Percentiles rank a stretch among this genome's conserved stretches.
Conservation (phyloP, 148 eudicot species). For the Amaranthus cruentus region DNA sequence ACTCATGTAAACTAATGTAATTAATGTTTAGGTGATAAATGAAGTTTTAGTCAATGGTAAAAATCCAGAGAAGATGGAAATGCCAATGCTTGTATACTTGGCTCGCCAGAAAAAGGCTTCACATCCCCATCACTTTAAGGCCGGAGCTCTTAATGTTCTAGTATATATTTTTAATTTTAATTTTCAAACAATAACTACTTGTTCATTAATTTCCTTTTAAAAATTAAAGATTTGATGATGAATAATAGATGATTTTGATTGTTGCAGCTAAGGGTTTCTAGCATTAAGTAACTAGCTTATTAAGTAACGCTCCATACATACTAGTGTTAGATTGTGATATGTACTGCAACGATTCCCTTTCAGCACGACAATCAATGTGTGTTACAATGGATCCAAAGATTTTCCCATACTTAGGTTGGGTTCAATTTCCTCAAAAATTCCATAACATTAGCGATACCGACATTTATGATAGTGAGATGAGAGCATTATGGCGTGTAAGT, state of each 20-base stretch:
- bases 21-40: constrained; percentile 32
- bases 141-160: constrained; percentile 41
- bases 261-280: constrained; percentile 63
- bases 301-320: constrained; percentile 62
- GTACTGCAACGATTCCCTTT: constrained; percentile 60
- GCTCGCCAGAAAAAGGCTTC: constrained; percentile 34
- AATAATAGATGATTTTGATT: not conserved
- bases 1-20: not conserved
- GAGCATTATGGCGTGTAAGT: constrained; percentile 7
- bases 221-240: no score
- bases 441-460: constrained; percentile 40
- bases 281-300: constrained; percentile 45
- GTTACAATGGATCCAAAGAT: constrained; percentile 53
- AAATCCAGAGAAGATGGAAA: constrained; percentile 1
- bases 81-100: constrained; percentile 37
- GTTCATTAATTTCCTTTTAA: no score
- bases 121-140: constrained; percentile 36
- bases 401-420: constrained; percentile 42
- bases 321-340: constrained; percentile 69
- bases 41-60: not conserved
- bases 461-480: constrained; percentile 31
- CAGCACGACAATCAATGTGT: constrained; percentile 76
- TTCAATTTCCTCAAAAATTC: constrained; percentile 70
- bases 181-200: no score
- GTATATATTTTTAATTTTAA: constrained; percentile 10